phyloP scores from a whole-genome alignment of 228 moss, liverwort and hornwort genomes.

The Sphagnum fallax region DNA sequence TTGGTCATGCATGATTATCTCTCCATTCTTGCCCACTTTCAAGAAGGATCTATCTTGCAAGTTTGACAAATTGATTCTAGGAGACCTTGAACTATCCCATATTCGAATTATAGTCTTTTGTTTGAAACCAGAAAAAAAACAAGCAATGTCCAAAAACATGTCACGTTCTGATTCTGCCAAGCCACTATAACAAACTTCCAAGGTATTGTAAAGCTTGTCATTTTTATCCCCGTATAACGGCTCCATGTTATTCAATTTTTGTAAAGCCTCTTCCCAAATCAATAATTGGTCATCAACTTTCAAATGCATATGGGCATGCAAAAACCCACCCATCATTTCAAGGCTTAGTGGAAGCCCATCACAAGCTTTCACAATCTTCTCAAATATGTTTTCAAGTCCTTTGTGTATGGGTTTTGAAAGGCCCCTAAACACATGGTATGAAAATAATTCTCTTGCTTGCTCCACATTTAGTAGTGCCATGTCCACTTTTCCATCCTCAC shows the following conservation, averaged over 20 bases:
- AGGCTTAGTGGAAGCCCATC: slow-evolving; percentile 1
- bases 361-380: slow-evolving; percentile 1
- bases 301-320: not conserved
- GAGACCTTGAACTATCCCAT: not conserved
- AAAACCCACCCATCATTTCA: not conserved
- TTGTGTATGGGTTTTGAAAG: not conserved
- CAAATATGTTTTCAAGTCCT: not conserved
- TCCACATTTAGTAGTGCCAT: not conserved
- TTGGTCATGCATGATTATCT: slow-evolving; percentile 2
- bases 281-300: too few relatives aligned
- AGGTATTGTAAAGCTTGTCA: not conserved
- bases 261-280: not conserved
- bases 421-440: not conserved
- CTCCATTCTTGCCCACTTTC: not conserved
- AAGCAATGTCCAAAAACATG: slow-evolving; percentile 3
- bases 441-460: not conserved
- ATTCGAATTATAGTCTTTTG: not conserved
- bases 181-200: not conserved
- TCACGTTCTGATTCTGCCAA: not conserved
- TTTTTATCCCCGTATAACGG: not conserved
- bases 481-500: not conserved
- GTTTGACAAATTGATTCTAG: not conserved
- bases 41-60: not conserved
- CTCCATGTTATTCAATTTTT: not conserved
- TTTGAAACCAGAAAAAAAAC: not conserved